Evolutionary conservation across 225 moss, liverwort and hornwort species (phyloP).

Genomic region (Polytrichum commune): DNA sequence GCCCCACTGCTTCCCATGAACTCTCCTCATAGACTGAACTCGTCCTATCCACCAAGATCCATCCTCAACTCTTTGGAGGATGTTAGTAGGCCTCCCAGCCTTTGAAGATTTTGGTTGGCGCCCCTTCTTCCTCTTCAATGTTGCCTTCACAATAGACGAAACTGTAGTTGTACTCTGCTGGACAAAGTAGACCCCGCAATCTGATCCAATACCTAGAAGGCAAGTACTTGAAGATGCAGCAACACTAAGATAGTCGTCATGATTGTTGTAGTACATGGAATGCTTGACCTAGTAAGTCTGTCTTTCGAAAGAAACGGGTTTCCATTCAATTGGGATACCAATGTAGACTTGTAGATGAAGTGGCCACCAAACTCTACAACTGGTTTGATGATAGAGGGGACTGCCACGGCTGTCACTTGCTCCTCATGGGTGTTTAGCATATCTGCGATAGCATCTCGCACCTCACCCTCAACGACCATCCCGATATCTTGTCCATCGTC

Average conservation of each 20-base stretch:
- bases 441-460: neutral
- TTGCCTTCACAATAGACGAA: neutral
- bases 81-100: neutral
- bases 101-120: neutral
- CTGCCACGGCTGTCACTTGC: neutral
- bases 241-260: no score
- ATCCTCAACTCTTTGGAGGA: neutral
- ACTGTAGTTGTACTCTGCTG: neutral
- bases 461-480: neutral
- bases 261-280: no score
- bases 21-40: neutral
- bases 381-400: neutral
- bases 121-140: neutral
- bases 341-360: neutral
- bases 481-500: neutral
- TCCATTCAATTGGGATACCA: neutral
- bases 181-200: neutral
- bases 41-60: neutral
- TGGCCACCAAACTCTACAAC: neutral
- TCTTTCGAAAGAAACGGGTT: no score
- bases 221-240: neutral
- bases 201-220: neutral
- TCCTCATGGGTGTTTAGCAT: neutral
- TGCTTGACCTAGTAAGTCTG: no score
- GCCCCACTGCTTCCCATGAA: no score